A percentile compares a stretch with the other conserved stretches of the same genome.
These are phyloP conservation scores for Ocimum tenuiflorum DNA, from an alignment of 257 asterid species.

Conservation along the genomic window DNA sequence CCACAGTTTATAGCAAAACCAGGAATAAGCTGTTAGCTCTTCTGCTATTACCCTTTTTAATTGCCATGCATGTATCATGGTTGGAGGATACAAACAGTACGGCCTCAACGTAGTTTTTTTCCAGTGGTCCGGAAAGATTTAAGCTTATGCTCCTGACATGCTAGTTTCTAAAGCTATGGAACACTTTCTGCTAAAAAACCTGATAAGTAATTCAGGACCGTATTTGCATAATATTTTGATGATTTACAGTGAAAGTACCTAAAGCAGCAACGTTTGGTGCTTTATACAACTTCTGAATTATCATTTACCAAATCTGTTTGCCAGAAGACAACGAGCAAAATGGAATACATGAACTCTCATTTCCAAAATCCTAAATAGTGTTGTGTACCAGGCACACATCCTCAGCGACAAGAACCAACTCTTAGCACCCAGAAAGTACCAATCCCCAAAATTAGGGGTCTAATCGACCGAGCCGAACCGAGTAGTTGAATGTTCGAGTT, in stretches of 20 bases:
- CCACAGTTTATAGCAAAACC: constrained; percentile 10
- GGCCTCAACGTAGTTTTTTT: not conserved
- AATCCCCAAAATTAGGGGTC: too few species aligned
- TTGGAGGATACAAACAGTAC: not conserved
- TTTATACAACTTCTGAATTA: not conserved
- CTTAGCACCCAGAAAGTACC: too few species aligned
- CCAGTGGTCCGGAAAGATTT: not conserved
- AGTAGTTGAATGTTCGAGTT: too few species aligned
- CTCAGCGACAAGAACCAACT: too few species aligned
- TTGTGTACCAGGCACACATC: too few species aligned
- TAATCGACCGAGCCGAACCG: too few species aligned
- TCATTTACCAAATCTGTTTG: not conserved
- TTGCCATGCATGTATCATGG: not conserved
- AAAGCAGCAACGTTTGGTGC: not conserved
- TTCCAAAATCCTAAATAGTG: too few species aligned
- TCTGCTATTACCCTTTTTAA: constrained; percentile 7
- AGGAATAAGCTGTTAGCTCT: not conserved
- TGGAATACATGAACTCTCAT: too few species aligned
- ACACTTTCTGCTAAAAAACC: not conserved
- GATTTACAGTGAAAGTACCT: not conserved
- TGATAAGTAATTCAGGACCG: not conserved
- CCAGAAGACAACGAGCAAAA: too few species aligned
- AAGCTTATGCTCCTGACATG: not conserved
- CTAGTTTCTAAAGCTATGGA: not conserved
- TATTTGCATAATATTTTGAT: not conserved